Conservation (phyloP, 2,329 filamentous ascomycete genomes). For the Pseudogymnoascus sp. region DNA sequence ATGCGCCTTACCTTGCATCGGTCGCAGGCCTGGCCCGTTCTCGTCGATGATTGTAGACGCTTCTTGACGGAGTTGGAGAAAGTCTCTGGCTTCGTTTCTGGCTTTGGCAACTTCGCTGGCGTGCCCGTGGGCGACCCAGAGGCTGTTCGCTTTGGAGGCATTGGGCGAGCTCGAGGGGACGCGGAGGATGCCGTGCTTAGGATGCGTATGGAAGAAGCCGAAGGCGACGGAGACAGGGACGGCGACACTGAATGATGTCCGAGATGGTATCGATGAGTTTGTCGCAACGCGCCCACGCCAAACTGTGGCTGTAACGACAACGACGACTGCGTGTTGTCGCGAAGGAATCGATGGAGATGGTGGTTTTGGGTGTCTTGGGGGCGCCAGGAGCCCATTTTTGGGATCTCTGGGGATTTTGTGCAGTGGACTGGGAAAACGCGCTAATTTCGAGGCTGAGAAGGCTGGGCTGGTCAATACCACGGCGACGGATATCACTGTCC, state of each 20-base stretch:
- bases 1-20: slow-evolving; percentile 61
- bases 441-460: slow-evolving; percentile 7
- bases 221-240: slow-evolving; percentile 8
- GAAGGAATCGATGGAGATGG: slow-evolving; percentile 3
- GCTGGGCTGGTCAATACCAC: background rate
- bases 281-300: background rate
- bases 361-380: background rate
- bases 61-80: slow-evolving; percentile 40
- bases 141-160: slow-evolving; percentile 23
- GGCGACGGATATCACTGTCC: background rate
- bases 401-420: background rate
- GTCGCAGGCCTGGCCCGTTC: slow-evolving; percentile 81
- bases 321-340: background rate
- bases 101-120: slow-evolving; percentile 21
- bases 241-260: slow-evolving; percentile 7
- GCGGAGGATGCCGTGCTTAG: slow-evolving; percentile 18
- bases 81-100: slow-evolving; percentile 24
- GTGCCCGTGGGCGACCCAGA: slow-evolving; percentile 18
- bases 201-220: slow-evolving; percentile 21
- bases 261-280: background rate
- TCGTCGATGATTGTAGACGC: slow-evolving; percentile 43
- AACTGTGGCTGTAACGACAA: background rate
- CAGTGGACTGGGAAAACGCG: background rate
- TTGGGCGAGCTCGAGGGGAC: slow-evolving; percentile 12
- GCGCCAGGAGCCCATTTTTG: slow-evolving; percentile 6